Conservation (phyloP, 345 rosid genomes). For the Gossypium bickii region DNA sequence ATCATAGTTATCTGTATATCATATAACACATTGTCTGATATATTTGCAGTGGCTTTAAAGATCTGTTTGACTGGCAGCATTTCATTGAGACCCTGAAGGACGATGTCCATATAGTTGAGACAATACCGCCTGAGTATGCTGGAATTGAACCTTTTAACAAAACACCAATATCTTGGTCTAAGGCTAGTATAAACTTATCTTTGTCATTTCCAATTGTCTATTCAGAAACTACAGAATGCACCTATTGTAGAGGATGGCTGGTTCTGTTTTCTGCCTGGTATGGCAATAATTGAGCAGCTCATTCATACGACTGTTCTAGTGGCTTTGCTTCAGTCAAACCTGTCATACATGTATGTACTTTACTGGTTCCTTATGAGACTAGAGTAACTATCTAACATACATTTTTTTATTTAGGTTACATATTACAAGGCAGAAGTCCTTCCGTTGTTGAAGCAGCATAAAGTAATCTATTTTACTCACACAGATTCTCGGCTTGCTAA, state of each 20-base stretch:
- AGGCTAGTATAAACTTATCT: constrained; percentile 39
- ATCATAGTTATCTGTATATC: neutral
- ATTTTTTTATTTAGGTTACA: constrained; percentile 52
- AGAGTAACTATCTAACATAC: neutral
- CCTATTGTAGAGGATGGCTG: neutral
- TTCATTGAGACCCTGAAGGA: constrained; percentile 73
- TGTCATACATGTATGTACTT: neutral
- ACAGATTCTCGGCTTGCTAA: constrained; percentile 94
- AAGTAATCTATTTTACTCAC: constrained; percentile 82
- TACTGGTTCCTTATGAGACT: neutral
- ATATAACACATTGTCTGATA: neutral
- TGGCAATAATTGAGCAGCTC: neutral
- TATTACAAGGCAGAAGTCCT: constrained; percentile 78
- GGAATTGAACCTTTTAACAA: constrained; percentile 60
- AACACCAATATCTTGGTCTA: constrained; percentile 96
- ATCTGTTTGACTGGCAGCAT: constrained; percentile 88
- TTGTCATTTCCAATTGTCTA: neutral
- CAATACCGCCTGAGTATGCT: constrained; percentile 56
- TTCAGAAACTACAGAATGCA: neutral
- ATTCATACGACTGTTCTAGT: neutral
- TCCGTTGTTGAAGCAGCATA: constrained; percentile 74
- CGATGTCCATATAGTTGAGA: constrained; percentile 82
- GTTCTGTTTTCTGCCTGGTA: neutral
- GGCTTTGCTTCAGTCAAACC: neutral
- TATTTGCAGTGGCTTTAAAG: constrained; percentile 78